A percentile compares a stretch with the other conserved stretches of the same genome.
phyloP scores from a whole-genome alignment of 1,284 basidiomycete species.

The Trichosporon sp. region DNA sequence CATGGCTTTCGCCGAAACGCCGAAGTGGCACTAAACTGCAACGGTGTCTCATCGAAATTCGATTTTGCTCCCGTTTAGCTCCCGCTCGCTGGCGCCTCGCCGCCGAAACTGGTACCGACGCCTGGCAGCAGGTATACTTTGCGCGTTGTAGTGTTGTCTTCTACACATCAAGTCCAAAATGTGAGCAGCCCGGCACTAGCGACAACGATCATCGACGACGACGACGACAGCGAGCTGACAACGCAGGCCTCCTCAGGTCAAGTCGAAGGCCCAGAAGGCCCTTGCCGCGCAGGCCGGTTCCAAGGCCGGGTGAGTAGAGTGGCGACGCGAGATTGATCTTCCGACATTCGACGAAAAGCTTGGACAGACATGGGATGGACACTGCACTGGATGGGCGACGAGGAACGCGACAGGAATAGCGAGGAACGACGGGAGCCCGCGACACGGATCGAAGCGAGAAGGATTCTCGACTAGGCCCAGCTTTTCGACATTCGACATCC shows the following conservation, averaged over 20 bases:
- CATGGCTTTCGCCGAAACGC: not conserved
- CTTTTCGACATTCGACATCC: not conserved
- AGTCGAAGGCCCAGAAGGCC: slow-evolving; percentile 58
- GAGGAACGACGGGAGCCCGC: not conserved
- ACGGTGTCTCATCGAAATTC: not conserved
- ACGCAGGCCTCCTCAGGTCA: slow-evolving; percentile 51
- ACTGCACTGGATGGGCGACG: not conserved
- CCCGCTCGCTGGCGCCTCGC: not conserved
- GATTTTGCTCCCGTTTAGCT: not conserved
- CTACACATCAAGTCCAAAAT: slow-evolving; percentile 19
- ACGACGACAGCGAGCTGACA: not conserved
- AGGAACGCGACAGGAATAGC: not conserved
- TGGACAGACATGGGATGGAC: not conserved
- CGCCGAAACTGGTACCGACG: not conserved
- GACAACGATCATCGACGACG: not conserved
- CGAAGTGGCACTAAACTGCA: slow-evolving; percentile 1
- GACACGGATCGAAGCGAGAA: no score
- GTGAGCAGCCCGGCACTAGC: not conserved
- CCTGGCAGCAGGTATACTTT: not conserved
- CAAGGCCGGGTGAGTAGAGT: slow-evolving; percentile 54
- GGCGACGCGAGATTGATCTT: not conserved
- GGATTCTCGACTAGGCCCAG: not conserved
- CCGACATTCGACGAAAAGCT: not conserved
- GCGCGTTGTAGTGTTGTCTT: slow-evolving; percentile 10
- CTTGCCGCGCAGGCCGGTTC: slow-evolving; percentile 58